These are phyloP conservation scores for Apiotrichum siamense DNA, from an alignment of 1,284 basidiomycete species.

Conservation along the genomic window DNA sequence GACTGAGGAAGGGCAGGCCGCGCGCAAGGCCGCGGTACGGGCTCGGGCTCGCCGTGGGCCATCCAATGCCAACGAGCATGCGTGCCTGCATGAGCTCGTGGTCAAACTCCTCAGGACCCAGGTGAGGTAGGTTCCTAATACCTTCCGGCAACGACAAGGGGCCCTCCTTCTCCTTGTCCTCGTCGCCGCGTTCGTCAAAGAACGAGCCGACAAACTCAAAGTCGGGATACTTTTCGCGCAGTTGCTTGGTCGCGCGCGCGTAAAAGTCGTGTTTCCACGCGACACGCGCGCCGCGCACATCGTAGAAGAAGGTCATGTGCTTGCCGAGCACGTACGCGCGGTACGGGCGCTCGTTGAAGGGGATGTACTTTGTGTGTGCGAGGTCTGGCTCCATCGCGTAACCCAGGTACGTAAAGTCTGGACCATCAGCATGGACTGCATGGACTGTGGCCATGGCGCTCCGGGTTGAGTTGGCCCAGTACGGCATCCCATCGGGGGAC, in stretches of 20 bases:
- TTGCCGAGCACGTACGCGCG: conserved; percentile 6
- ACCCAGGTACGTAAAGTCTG: conserved; percentile 6
- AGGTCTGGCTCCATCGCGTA: conserved; percentile 1
- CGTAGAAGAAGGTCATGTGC: conserved; percentile 8
- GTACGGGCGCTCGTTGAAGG: conserved; percentile 1
- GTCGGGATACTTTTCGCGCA: not conserved
- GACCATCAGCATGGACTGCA: no score
- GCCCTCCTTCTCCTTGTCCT: not conserved
- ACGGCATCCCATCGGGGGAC: no score
- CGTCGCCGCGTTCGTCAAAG: not conserved
- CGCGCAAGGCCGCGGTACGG: conserved; percentile 8
- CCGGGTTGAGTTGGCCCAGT: no score
- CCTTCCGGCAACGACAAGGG: not conserved
- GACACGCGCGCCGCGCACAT: not conserved
- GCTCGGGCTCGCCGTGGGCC: conserved; percentile 8
- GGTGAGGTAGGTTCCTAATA: not conserved
- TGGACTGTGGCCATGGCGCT: no score
- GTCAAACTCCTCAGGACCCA: conserved; percentile 9
- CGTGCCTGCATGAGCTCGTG: conserved; percentile 15
- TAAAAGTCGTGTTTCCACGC: not conserved
- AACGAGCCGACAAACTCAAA: conserved; percentile 8
- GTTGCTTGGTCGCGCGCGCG: not conserved
- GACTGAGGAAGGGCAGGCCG: conserved; percentile 8
- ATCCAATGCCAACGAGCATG: conserved; percentile 21
- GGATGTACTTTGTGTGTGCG: not conserved